These are phyloP conservation scores for Trametes sanguinea DNA, from an alignment of 768 basidiomycete genomes.

Conservation along the genomic window DNA sequence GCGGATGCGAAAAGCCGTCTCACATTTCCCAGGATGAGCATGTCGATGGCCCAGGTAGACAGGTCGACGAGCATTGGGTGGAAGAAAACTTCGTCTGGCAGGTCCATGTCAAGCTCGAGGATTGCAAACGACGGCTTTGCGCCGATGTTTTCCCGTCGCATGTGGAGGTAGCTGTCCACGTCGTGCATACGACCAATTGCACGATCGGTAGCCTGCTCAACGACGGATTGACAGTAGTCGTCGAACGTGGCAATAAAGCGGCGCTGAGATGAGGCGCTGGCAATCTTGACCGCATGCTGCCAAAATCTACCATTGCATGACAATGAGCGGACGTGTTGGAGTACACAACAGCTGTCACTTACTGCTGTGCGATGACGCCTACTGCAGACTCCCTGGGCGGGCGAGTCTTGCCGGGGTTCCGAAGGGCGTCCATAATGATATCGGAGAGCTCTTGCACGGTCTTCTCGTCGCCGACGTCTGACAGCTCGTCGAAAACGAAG, in stretches of 20 bases:
- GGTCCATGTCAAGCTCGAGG: conserved; percentile 49
- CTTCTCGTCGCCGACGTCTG: conserved; percentile 20
- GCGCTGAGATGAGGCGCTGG: conserved; percentile 12
- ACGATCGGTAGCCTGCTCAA: conserved; percentile 29
- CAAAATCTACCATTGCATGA: conserved; percentile 18
- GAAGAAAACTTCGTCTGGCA: conserved; percentile 59
- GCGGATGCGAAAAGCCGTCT: conserved; percentile 23
- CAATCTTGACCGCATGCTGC: conserved; percentile 12
- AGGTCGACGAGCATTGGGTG: conserved; percentile 54
- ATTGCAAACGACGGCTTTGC: conserved; percentile 28
- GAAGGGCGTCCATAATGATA: conserved; percentile 30
- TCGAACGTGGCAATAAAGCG: conserved; percentile 28
- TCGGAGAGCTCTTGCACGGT: conserved; percentile 19
- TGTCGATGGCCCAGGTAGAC: neutral
- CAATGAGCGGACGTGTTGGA: no score
- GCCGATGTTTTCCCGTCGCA: conserved; percentile 30
- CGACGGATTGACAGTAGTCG: conserved; percentile 28
- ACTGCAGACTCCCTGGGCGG: conserved; percentile 23
- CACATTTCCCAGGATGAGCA: conserved; percentile 48
- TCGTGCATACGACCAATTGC: conserved; percentile 14
- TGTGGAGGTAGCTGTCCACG: conserved; percentile 28
- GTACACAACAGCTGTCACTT: neutral
- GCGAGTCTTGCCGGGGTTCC: conserved; percentile 27
- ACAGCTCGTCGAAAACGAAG: conserved; percentile 33
- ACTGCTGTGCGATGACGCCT: conserved; percentile 31